Base-by-base conservation (phyloP, 2,329 filamentous ascomycete genomes). In the Orbilia quercus region DNA sequence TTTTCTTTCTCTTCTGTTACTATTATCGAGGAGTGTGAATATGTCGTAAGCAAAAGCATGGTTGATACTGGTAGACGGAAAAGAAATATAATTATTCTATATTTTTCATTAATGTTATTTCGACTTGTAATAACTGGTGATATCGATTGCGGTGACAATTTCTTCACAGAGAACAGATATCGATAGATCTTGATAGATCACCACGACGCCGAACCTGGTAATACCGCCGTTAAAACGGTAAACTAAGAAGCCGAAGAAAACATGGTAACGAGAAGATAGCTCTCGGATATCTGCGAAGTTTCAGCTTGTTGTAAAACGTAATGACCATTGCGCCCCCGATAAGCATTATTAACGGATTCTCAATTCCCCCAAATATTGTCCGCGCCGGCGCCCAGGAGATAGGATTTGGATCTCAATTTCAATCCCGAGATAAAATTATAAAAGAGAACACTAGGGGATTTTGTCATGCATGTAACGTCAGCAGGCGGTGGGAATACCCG, bases 291-390 rank as follows among this genome's bases (percentile, higher is more conserved):
- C 45, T 57, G 62, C 51, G 50, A 16, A 12, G 28, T 31, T 31
- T 20, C 40, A n/a, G n/a, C n/a, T n/a, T 57, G 62, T 65, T 65
- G 62, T 31, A 65, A 65, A 59, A 67, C 63, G 63, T 67, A 67
- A 67, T 67, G 22, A 28, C 40, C 23, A 59, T 67, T 67, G 63
- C 47, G 63, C 59, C 31, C 34, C 20, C 34, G 54, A 59, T 59
- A 67, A 59, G 54, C 44, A 67, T 67, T 54, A 67, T 45, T 53
- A 67, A 67, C 55, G 45, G 53, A 59, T 53, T 57, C 38, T 45
- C 59, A 63, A 7, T 6, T n/a, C n/a, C 50, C 20, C 28, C 6
- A 45, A 34, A 28, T 51, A 28, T 51, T 16, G 42, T 22, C 42
- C 42, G 16, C 14, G 7, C 5, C 7, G 12, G 7, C 16, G 16